These are phyloP conservation scores for Tolypocladium endophyticum DNA, from an alignment of 2,329 filamentous ascomycete genomes.

Conservation along the genomic window DNA sequence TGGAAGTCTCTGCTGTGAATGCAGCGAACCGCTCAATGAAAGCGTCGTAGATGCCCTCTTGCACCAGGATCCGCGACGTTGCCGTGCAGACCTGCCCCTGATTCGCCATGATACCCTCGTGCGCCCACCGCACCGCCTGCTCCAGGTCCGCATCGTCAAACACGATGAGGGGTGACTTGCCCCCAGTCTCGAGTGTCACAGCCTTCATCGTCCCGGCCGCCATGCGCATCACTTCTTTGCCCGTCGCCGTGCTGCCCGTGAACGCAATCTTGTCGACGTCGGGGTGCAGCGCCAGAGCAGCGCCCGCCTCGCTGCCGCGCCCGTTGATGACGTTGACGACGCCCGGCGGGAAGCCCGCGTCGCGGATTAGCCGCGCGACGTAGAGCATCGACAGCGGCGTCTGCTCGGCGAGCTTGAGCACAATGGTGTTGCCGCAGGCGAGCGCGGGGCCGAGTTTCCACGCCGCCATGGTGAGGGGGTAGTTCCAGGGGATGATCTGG, in stretches of 20 bases:
- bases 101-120: slow-evolving; percentile 45
- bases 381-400: slow-evolving; percentile 56
- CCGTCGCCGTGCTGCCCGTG: slow-evolving; percentile 64
- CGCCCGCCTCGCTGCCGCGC: slow-evolving; percentile 55
- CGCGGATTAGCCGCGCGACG: slow-evolving; percentile 55
- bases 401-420: slow-evolving; percentile 58
- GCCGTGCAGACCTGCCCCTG: slow-evolving; percentile 57
- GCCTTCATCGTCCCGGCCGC: slow-evolving; percentile 57
- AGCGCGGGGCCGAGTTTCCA: slow-evolving; percentile 70
- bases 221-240: slow-evolving; percentile 65
- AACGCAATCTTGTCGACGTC: slow-evolving; percentile 71
- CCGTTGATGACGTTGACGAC: slow-evolving; percentile 71
- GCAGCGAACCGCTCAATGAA: slow-evolving; percentile 55
- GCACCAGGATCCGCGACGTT: slow-evolving; percentile 54
- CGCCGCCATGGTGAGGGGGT: slow-evolving; percentile 34
- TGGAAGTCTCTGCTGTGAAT: slow-evolving; percentile 45
- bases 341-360: slow-evolving; percentile 69
- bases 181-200: slow-evolving; percentile 56
- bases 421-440: slow-evolving; percentile 52
- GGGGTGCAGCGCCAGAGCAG: slow-evolving; percentile 56
- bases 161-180: slow-evolving; percentile 54
- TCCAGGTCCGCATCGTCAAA: slow-evolving; percentile 58
- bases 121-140: slow-evolving; percentile 52
- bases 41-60: slow-evolving; percentile 48
- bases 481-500: slow-evolving; percentile 67